Base-by-base conservation (phyloP, 495 filamentous ascomycete species). In the Penicillium arizonense region DNA sequence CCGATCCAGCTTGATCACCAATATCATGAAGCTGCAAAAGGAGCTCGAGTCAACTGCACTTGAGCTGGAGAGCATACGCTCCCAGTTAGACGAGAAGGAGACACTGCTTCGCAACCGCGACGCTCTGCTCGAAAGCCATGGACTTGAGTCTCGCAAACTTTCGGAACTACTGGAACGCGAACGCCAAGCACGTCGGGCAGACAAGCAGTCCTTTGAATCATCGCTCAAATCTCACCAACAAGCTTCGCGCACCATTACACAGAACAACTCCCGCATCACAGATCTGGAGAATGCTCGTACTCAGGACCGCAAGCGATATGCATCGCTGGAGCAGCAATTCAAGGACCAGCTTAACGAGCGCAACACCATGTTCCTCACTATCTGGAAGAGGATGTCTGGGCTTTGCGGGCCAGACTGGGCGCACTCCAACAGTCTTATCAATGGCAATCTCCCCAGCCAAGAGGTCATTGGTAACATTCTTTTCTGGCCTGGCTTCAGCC, bases 361-460 rank as follows among this genome's bases (percentile, higher is more conserved):
- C 47, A 97, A 98, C 65, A 85, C 86, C 34, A 80, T 98, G 39
- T 82, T 96, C 24, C 81, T 95, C 11, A 77, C 82, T 12, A 76
- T 97, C 13, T 98, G 94, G 94, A 90, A 90, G 47, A 83, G 90
- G 24, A 78, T 98, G 12, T 89, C 87, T 3, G 74, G 85, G 8
- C 84, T 97, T 47, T 97, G 95, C 58, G 94, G 94, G 26, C 77
- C 81, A 0, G 94, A 97, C 63, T 98, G 94, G 94, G 84, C 88
- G 0, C 87, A 96, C 56, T 84, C 89, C 54, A 92, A 97, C 59
- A 87, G 85, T 53, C 82, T 95, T 36, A 89, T 97, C 64, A 90
- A 93, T 55, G 90, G 90, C 43, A 88, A 92, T 46, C 73, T 92
- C 6, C 89, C 90, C 0, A 88, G 85, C 32, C 74, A 94, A 43